Evolutionary conservation across 331 rosid species (phyloP).

Genomic region (Arachis monticola): DNA sequence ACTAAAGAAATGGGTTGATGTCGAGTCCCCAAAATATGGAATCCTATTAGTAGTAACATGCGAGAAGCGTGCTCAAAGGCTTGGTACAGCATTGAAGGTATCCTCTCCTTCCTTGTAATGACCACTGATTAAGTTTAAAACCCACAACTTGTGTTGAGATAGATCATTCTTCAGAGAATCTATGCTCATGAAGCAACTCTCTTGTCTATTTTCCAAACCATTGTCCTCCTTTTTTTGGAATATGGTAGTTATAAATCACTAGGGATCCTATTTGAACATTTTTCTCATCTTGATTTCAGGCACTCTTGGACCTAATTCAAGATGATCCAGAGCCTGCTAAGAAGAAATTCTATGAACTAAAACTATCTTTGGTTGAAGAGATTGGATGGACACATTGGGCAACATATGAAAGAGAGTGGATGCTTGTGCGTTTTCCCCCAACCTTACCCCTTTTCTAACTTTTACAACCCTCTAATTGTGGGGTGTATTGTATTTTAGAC

Average conservation of each 20-base stretch:
- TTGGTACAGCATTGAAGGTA: conserved; percentile 93
- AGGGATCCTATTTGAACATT: conserved; percentile 8
- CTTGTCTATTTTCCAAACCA: conserved; percentile 18
- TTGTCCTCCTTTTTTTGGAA: neutral
- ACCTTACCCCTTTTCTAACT: conserved; percentile 72
- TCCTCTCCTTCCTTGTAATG: conserved; percentile 25
- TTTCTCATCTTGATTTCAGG: conserved; percentile 47
- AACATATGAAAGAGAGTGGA: conserved; percentile 79
- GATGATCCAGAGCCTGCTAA: conserved; percentile 71
- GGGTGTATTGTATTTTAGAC: neutral
- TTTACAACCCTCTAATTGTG: neutral
- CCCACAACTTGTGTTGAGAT: too few species aligned
- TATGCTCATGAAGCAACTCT: conserved; percentile 14
- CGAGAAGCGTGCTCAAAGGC: conserved; percentile 78
- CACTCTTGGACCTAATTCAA: conserved; percentile 71
- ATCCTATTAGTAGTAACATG: conserved; percentile 63
- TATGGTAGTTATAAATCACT: conserved; percentile 18
- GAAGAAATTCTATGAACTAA: conserved; percentile 80
- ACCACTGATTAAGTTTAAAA: conserved; percentile 21
- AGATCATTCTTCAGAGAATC: conserved; percentile 14
- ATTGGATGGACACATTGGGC: conserved; percentile 84
- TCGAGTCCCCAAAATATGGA: conserved; percentile 77
- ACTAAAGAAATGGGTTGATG: conserved; percentile 86
- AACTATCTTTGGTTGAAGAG: conserved; percentile 79
- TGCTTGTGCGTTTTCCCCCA: conserved; percentile 85